Conservation (phyloP, 75 land plant genomes). For the Selaginella tamariscina region DNA sequence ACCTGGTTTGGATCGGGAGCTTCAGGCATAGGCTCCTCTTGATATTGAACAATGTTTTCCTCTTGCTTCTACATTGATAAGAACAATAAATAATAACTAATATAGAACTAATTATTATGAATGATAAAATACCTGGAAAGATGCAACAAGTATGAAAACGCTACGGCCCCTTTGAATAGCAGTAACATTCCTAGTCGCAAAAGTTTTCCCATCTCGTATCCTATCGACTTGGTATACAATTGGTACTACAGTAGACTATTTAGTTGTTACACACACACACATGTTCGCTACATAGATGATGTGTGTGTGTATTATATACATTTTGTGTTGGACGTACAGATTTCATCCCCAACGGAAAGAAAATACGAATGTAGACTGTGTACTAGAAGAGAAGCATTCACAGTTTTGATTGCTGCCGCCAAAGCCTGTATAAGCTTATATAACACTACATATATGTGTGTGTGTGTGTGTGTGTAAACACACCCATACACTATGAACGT, state of each 20-base stretch:
- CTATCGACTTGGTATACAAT: constrained; percentile 79
- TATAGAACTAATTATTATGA: background rate
- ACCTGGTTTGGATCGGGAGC: constrained; percentile 69
- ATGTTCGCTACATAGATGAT: no score
- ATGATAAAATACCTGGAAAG: constrained; percentile 55
- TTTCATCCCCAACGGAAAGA: constrained; percentile 56
- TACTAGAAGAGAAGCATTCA: constrained; percentile 68
- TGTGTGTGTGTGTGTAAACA: no score
- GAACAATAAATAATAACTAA: no score
- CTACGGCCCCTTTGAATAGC: constrained; percentile 71
- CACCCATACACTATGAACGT: no score
- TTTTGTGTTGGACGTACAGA: constrained; percentile 56
- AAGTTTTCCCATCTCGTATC: constrained; percentile 73
- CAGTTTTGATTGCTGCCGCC: constrained; percentile 93
- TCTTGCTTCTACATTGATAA: constrained; percentile 52
- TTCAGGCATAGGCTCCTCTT: constrained; percentile 66
- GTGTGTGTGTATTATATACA: background rate
- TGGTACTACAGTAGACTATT: constrained; percentile 39
- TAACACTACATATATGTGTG: background rate
- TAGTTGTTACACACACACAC: background rate
- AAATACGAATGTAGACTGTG: constrained; percentile 89
- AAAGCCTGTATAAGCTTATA: constrained; percentile 78
- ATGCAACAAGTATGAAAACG: constrained; percentile 68
- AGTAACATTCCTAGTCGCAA: constrained; percentile 72
- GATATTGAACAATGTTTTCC: constrained; percentile 68